Base-by-base conservation (phyloP, 495 filamentous ascomycete species). In the Aspergillus asperescens region DNA sequence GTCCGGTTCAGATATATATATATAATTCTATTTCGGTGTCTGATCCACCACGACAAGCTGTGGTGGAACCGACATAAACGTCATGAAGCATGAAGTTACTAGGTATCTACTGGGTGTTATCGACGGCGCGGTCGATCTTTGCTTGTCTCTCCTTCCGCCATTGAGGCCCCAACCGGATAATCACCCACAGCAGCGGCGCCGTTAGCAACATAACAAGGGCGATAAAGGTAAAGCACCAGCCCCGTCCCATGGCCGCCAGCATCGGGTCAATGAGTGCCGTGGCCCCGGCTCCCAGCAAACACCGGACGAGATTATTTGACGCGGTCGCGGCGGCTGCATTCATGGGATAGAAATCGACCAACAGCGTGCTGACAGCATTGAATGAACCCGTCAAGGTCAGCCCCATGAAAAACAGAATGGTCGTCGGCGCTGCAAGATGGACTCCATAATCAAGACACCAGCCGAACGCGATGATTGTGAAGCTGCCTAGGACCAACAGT, bases 221-320 rank as follows among this genome's bases (percentile, higher is more conserved):
- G 44, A 87, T 66, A 28, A 91, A 77, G 0, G 83, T 89, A 62
- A 82, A 89, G 20, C 80, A 80, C 83, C 84, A 88, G 0, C 86
- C 85, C 9, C 74, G 63, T 0, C 86, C 87, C 70, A 89, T 81
- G 0, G 66, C 76, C 18, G 77, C 64, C 19, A 85, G 72, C 81
- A 89, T 85, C 1, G 82, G 81, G 47, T 80, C 73, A 43, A 89
- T 80, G 8, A 80, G 67, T 1, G 82, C 86, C 16, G 82, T 84
- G 0, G 79, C 80, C 0, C 72, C 85, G 1, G 86, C 86, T 2
- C 86, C 85, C 4, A 89, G 64, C 32, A 86, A 55, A 60, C 85
- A 89, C 8, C 87, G 69, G 0, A 79, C 77, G 6, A 91, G 64
- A 57, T 90, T 89, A 52, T 84, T 87, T 5, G 84, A 81, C 2